Evolutionary conservation across 805 yeast genomes (phyloP), one percentile per base, ranked within the genome.

Genomic region (Candida hungchunana): DNA sequence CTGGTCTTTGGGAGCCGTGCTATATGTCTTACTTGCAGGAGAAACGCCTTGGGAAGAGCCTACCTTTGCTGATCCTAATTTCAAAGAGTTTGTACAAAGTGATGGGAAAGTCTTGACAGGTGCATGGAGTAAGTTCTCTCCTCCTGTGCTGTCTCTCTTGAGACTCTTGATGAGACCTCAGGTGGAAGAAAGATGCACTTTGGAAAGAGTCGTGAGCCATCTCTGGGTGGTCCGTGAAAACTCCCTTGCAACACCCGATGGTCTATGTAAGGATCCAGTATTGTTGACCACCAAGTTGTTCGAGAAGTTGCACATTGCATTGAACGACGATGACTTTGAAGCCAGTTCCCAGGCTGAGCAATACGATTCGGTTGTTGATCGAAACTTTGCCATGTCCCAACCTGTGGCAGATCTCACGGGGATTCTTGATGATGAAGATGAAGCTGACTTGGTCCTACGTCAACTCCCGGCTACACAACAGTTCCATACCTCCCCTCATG

Each of bases 11-110:
- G 87, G 85, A 2, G 64, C 79, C 4, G 73, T 81, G 2, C 40
- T 80, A 10, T 79, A 73, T 55, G 87, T 79, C 1, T 52, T 81
- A 15, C 48, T 79, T 18, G 66, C 79, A 1, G 89, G 88, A 2
- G 75, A 73, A 46, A 75, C 80, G 0, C 84, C 87, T 1, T 81
- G 89, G 89, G 81, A 77, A 41, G 72, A 74, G 47, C 86, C 88
- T 0, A 63, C 67, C 15, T 48, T 42, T 1, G 66, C 66, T 9
- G 86, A 80, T 47, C 59, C 60, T 1, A 77, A 74, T 44, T 76
- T 66, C 36, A 48, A 47, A 12, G 47, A 53, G 3, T 76, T 62
- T 47, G 51, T 67, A 8, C 55, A 56, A 13, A 60, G 65, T 30
- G 66, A 69, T 18, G 82, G 82, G 3, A 69, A 68, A 26, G 53